Evolutionary conservation across 139 green algal genomes (phyloP), one percentile per base, ranked within the genome.

Genomic region (Chlamydomonas asymmetrica): DNA sequence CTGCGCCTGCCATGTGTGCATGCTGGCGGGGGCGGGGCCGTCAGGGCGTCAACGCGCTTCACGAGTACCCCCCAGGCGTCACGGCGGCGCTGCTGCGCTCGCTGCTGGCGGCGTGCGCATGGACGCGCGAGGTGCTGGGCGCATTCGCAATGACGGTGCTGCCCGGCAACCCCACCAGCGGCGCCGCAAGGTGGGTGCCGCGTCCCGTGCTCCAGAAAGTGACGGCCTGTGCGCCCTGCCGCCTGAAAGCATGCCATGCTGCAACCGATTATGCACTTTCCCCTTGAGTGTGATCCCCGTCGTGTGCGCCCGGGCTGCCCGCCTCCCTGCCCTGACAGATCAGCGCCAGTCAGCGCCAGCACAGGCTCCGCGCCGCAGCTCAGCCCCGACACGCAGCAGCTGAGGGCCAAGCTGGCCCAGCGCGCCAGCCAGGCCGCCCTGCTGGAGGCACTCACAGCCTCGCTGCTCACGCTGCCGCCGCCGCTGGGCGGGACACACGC

Each of bases 391-490:
- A 76, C 57, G 9, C 25, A 61, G 25, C 49, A 76, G 13, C 31
- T 27, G 23, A 32, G 73, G 22, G 40, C 48, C 63, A 82, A 79
- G 69, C 43, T 85, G 39, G n/a, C 69, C 8, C 37, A 39, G 37
- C 74, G 80, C 13, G 29, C 52, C 1, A n/a, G 48, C 20, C 74
- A 85, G 62, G 64, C 82, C 64, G 40, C 61, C 10, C 35, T 39
- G 45, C 56, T 79, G 32, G 80, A 85, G 64, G 74, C 74, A 10
- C 39, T 76, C 31, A 73, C 70, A 29, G 69, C 59, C 39, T 69
- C 63, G 32, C 63, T 82, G 45, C 69, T 59, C 32, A 74, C 78
- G 23, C 27, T 80, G 40, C 37, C 67, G 23, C 48, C 52, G 20
- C 79, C 79, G 25, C 63, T 75, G 32, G 52, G 71, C 31, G 41